Base-by-base conservation (phyloP, 2,329 filamentous ascomycete genomes). In the Chrysoporthe cubensis region DNA sequence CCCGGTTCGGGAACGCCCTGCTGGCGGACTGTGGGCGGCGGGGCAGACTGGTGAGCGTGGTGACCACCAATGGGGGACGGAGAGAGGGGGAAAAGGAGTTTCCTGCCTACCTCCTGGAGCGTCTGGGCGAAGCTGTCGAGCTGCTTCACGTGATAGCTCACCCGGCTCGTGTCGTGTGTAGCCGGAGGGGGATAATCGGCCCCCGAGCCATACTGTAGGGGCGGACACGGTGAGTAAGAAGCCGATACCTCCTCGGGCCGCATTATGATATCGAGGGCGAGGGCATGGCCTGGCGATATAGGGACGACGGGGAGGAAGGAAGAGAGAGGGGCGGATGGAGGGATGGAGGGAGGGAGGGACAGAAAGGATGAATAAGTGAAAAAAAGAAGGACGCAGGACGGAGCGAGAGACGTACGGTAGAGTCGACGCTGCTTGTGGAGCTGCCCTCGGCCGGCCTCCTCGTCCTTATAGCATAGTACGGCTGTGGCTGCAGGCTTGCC, bases 101-200 rank as follows among this genome's bases (percentile, higher is more conserved):
- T n/a, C 54, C 50, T 66, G 80, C 83, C 69, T 75, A 86, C 85
- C 68, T 86, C 83, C 78, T 88, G 82, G 37, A 88, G 79, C 43
- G 81, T 83, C 72, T 82, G 80, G 26, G 85, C 85, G 72, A 87
- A 88, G 66, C 82, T 81, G 61, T 83, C 80, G 54, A 88, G 79
- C 68, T 87, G 81, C 75, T 87, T 87, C 63, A 88, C 81, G 74
- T 88, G 85, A 70, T 85, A 87, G 77, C 79, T 87, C 3, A 86
- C 84, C 54, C 85, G 84, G 72, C 85, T 86, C 58, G 82, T 85
- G 73, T 88, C 85, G 73, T 88, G 86, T 16, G 85, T 88, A 26
- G 85, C 78, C 21, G 80, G 74, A 9, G 78, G 77, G 37, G 78
- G 75, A 67, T 81, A 80, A 50, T 77, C 79, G 68, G 75, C 74